These are phyloP conservation scores for Kwoniella sp. DNA, from an alignment of 768 basidiomycete species.

Conservation along the genomic window DNA sequence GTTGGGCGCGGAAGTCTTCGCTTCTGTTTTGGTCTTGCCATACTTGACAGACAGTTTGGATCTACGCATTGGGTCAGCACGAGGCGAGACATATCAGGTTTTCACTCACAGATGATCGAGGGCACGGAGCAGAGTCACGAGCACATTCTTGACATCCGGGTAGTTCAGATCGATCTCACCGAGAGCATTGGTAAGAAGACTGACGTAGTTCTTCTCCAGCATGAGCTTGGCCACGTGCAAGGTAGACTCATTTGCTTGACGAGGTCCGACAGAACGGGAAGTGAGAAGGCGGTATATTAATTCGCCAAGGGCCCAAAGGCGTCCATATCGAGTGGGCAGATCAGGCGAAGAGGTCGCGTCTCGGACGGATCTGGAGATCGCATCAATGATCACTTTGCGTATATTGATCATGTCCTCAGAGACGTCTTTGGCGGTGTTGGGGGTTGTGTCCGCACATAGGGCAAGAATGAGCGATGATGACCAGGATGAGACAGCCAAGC, in stretches of 20 bases:
- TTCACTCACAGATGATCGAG: constrained; percentile 78
- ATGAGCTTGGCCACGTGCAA: constrained; percentile 95
- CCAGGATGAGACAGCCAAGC: constrained; percentile 56
- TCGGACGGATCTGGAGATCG: constrained; percentile 80
- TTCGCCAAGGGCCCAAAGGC: constrained; percentile 81
- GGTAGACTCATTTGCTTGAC: constrained; percentile 70
- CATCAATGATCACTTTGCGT: constrained; percentile 89
- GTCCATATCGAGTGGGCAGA: constrained; percentile 76
- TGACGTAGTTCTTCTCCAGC: constrained; percentile 96
- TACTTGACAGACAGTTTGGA: constrained; percentile 98
- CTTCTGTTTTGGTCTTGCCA: constrained; percentile 66
- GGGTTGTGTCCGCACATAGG: constrained; percentile 82
- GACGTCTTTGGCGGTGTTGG: constrained; percentile 72
- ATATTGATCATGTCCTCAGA: constrained; percentile 77
- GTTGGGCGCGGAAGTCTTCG: constrained; percentile 50
- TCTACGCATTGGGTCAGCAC: constrained; percentile 57
- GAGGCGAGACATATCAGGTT: background rate
- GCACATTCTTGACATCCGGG: constrained; percentile 80
- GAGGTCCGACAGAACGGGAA: constrained; percentile 61
- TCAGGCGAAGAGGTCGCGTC: constrained; percentile 67
- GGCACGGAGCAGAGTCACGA: constrained; percentile 84
- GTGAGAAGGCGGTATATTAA: constrained; percentile 84
- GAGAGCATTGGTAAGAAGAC: constrained; percentile 79
- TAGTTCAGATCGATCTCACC: constrained; percentile 95
- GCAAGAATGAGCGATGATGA: constrained; percentile 77